Evolutionary conservation across 257 asterid genomes (phyloP), one percentile per base, ranked within the genome.

Genomic region (Nemophila menziesii): DNA sequence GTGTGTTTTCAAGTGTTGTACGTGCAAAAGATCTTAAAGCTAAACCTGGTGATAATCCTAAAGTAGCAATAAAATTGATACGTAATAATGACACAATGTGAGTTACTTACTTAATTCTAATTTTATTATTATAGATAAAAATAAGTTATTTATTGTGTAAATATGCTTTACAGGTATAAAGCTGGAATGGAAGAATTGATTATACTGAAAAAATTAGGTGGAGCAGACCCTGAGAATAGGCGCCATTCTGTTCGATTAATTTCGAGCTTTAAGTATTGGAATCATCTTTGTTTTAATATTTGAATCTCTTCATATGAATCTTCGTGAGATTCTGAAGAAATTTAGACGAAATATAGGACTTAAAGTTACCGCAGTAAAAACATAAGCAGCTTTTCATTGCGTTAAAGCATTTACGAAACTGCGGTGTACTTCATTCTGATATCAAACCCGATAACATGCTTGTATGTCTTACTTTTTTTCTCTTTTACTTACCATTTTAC

Each of bases 271-370:
- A 85, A 85, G 93, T 90, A 81, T 57, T 77, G 99, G 70, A 85
- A 80, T 62, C 99, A 90, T 79, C 87, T 90, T 29, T 85, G 99
- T 64, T 79, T n/a, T 90, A 75, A 96, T 90, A 73, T 90, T 90
- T 85, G 99, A 90, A 73, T 90, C 99, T 60, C 99, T 90, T 75
- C 93, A 85, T 82, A 85, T 90, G 99, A 90, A 90, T 79, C 78
- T 90, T 72, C 87, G 99, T n/a, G 99, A 90, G 76, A 89, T 90
- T 64, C 70, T 82, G 54, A 90, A 82, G 89, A 90, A 85, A 71
- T 85, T 85, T 75, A 96, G 99, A 48, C 99, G 99, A 73, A 81
- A 90, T 74, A 82, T 90, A 65, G 99, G 96, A 58, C 86, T 90
- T 75, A 79, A 72, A 69, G 86, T 90, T 60, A 79, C 94, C 61